These are phyloP conservation scores for Chalciporus sphaerocephalus DNA, from an alignment of 768 basidiomycete species.

Conservation along the genomic window DNA sequence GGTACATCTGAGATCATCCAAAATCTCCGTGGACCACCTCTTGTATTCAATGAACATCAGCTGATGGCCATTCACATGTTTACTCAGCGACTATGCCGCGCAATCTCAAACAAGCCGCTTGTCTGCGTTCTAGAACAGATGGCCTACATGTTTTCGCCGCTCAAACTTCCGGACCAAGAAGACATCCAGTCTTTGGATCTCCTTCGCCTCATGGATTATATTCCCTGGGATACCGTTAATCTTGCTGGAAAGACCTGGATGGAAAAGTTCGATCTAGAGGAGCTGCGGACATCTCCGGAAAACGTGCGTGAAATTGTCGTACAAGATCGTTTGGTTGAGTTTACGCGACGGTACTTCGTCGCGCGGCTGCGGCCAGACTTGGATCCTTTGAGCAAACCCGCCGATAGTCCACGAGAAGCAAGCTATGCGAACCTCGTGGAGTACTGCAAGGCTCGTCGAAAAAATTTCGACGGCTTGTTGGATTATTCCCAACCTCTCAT, in stretches of 20 bases:
- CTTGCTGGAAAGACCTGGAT: constrained; percentile 51
- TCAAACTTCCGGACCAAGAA: constrained; percentile 33
- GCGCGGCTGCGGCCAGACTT: constrained; percentile 58
- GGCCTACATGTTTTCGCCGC: constrained; percentile 65
- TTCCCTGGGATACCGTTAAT: constrained; percentile 62
- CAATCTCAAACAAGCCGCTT: constrained; percentile 65
- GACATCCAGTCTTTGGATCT: constrained; percentile 23
- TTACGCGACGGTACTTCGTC: constrained; percentile 64
- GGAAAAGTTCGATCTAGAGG: constrained; percentile 42
- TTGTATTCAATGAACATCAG: constrained; percentile 45
- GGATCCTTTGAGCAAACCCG: constrained; percentile 66
- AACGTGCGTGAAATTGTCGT: constrained; percentile 62
- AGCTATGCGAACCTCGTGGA: constrained; percentile 59
- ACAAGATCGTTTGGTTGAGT: constrained; percentile 74
- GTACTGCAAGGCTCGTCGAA: constrained; percentile 58
- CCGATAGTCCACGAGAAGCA: constrained; percentile 56
- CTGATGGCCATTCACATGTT: constrained; percentile 52
- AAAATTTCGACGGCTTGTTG: constrained; percentile 57
- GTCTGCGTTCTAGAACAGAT: constrained; percentile 50
- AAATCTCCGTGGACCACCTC: constrained; percentile 44
- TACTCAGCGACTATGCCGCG: constrained; percentile 58
- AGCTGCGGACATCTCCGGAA: constrained; percentile 20
- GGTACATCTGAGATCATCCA: constrained; percentile 42
- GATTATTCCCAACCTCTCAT: constrained; percentile 68
- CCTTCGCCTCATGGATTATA: constrained; percentile 37